Evolutionary conservation across 495 filamentous ascomycete genomes (phyloP).

Genomic region (Aspergillus kassunensis): DNA sequence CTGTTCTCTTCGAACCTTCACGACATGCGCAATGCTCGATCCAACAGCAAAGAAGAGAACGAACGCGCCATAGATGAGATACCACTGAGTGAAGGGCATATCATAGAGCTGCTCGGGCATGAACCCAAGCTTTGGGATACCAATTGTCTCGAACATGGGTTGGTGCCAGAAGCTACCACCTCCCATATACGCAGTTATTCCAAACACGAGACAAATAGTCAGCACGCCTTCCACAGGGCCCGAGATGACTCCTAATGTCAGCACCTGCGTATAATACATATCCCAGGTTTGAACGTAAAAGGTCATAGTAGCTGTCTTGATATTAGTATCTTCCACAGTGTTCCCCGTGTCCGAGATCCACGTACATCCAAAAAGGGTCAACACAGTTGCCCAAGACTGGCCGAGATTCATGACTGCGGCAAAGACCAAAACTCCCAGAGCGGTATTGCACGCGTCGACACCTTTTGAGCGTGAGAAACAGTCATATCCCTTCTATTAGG

Average conservation of each 20-base stretch:
- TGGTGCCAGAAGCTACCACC: slow-evolving; percentile 91
- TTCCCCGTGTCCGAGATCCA: neutral
- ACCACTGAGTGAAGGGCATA: slow-evolving; percentile 85
- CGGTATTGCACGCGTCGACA: slow-evolving; percentile 94
- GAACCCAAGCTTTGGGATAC: slow-evolving; percentile 58
- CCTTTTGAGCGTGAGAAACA: slow-evolving; percentile 32
- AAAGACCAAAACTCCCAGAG: slow-evolving; percentile 90
- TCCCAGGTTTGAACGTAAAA: slow-evolving; percentile 99
- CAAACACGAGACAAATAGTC: slow-evolving; percentile 76
- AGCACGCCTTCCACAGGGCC: slow-evolving; percentile 94
- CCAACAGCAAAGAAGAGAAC: slow-evolving; percentile 79
- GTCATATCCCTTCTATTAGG: neutral
- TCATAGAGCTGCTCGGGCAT: slow-evolving; percentile 68
- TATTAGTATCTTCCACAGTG: slow-evolving; percentile 18
- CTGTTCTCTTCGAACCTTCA: slow-evolving; percentile 68
- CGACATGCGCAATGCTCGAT: slow-evolving; percentile 72
- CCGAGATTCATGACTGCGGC: slow-evolving; percentile 87
- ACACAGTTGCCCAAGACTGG: slow-evolving; percentile 83
- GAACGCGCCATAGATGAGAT: slow-evolving; percentile 82
- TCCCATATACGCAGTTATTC: slow-evolving; percentile 77
- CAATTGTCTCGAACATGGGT: slow-evolving; percentile 67
- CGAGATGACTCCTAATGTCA: slow-evolving; percentile 88
- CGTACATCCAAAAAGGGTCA: slow-evolving; percentile 79
- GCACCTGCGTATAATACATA: slow-evolving; percentile 94
- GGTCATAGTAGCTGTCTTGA: slow-evolving; percentile 63